These are phyloP conservation scores for Chlamydomonas sp. DNA, from an alignment of 139 green algal species.

Conservation along the genomic window DNA sequence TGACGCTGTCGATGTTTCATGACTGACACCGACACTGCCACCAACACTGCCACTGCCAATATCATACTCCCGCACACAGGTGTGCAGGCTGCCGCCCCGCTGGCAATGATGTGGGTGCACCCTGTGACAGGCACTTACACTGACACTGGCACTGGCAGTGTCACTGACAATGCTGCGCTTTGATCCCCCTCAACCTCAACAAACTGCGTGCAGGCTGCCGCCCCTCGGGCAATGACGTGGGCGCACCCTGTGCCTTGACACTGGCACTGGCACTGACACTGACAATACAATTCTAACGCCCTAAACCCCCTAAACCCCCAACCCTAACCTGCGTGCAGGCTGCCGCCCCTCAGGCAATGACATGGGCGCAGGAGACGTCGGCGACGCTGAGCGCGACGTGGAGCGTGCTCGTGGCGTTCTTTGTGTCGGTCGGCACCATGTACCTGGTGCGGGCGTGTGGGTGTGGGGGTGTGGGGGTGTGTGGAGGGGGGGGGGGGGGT, in stretches of 20 bases:
- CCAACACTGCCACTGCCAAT: no score
- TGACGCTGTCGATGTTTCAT: no score
- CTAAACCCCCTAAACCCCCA: no score
- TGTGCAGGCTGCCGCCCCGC: not conserved
- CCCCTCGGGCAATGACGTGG: not conserved
- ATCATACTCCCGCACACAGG: no score
- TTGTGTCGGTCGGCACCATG: slow-evolving; percentile 31
- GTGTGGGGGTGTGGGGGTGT: not conserved
- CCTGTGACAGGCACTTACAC: no score
- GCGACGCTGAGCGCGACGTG: not conserved
- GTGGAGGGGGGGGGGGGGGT: no score
- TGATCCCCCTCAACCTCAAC: not conserved
- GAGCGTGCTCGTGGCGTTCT: slow-evolving; percentile 40
- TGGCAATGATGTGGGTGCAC: not conserved
- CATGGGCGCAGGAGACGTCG: slow-evolving; percentile 1
- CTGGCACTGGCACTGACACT: not conserved
- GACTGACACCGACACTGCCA: no score
- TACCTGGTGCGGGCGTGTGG: slow-evolving; percentile 21
- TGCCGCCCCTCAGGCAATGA: not conserved
- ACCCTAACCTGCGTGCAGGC: not conserved
- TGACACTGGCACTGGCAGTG: no score
- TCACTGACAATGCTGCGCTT: not conserved
- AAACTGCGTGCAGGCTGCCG: not conserved
- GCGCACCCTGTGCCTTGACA: not conserved
- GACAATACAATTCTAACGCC: no score